phyloP scores from a whole-genome alignment of 805 yeast species.

The Pichia thaimueangensis region DNA sequence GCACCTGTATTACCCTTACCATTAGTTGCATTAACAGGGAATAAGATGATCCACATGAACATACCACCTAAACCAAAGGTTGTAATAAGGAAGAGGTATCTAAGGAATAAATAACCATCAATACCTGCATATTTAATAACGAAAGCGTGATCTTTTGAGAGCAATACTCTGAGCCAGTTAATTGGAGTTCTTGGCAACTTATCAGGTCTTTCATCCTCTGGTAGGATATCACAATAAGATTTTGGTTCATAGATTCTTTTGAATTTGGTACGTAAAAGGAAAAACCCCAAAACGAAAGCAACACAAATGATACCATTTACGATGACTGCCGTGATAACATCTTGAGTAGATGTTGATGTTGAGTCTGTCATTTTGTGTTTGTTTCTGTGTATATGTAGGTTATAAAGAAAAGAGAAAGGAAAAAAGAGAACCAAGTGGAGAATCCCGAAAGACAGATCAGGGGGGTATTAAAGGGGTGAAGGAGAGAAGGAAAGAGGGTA shows the following conservation, averaged over 20 bases:
- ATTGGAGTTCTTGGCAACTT: slow-evolving; percentile 65
- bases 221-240: slow-evolving; percentile 51
- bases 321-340: slow-evolving; percentile 66
- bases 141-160: slow-evolving; percentile 64
- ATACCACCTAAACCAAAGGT: slow-evolving; percentile 50
- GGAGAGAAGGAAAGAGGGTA: not conserved
- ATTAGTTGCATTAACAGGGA: slow-evolving; percentile 77
- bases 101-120: slow-evolving; percentile 88
- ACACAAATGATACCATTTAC: slow-evolving; percentile 64
- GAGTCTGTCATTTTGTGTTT: not conserved
- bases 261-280: slow-evolving; percentile 59
- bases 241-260: slow-evolving; percentile 82
- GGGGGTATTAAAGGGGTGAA: not conserved
- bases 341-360: slow-evolving; percentile 52
- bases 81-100: slow-evolving; percentile 62
- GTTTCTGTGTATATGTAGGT: not conserved
- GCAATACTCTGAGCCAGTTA: slow-evolving; percentile 61
- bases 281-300: slow-evolving; percentile 52
- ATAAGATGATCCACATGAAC: slow-evolving; percentile 56
- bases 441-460: no score
- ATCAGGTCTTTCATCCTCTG: slow-evolving; percentile 59
- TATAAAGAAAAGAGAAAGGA: not conserved
- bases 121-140: slow-evolving; percentile 82
- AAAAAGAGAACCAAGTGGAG: not conserved
- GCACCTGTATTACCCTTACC: slow-evolving; percentile 62